Percentiles rank a stretch among this genome's conserved stretches.
These are phyloP conservation scores for Pseudocercospora vitis DNA, from an alignment of 2,329 filamentous ascomycete genomes.

Conservation along the genomic window DNA sequence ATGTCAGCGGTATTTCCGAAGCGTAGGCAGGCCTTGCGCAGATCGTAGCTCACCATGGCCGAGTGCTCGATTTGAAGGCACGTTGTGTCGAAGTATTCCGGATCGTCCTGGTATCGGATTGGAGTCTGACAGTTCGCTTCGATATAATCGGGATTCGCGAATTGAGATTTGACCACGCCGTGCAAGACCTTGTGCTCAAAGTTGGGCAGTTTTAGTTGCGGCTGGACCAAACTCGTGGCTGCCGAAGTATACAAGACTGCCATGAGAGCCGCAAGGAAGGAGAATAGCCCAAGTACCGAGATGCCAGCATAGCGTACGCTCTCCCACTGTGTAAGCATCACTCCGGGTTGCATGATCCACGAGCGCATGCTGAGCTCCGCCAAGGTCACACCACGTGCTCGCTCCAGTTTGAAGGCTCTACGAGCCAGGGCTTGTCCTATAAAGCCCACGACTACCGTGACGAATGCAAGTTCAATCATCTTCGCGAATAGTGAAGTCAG, in stretches of 20 bases:
- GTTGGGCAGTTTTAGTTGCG: conserved; percentile 63
- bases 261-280: conserved; percentile 63
- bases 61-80: conserved; percentile 71
- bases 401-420: conserved; percentile 60
- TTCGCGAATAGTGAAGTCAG: conserved; percentile 71
- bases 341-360: conserved; percentile 62
- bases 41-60: conserved; percentile 67
- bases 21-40: too few relatives aligned
- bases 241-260: conserved; percentile 75
- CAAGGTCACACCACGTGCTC: conserved; percentile 62
- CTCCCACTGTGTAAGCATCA: conserved; percentile 68
- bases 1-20: too few relatives aligned
- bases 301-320: conserved; percentile 63
- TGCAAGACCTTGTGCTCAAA: conserved; percentile 53
- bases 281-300: conserved; percentile 64
- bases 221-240: conserved; percentile 71
- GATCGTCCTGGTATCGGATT: conserved; percentile 49
- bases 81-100: conserved; percentile 47
- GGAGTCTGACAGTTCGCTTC: conserved; percentile 61
- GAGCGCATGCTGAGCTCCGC: conserved; percentile 76
- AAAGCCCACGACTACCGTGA: conserved; percentile 73
- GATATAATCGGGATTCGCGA: conserved; percentile 63
- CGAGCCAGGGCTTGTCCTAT: conserved; percentile 74
- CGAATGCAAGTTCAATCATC: conserved; percentile 74
- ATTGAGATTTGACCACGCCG: conserved; percentile 61